Evolutionary conservation across 2,329 filamentous ascomycete genomes (phyloP), one percentile per base, ranked within the genome.

Genomic region (Erysiphe pulchra): DNA sequence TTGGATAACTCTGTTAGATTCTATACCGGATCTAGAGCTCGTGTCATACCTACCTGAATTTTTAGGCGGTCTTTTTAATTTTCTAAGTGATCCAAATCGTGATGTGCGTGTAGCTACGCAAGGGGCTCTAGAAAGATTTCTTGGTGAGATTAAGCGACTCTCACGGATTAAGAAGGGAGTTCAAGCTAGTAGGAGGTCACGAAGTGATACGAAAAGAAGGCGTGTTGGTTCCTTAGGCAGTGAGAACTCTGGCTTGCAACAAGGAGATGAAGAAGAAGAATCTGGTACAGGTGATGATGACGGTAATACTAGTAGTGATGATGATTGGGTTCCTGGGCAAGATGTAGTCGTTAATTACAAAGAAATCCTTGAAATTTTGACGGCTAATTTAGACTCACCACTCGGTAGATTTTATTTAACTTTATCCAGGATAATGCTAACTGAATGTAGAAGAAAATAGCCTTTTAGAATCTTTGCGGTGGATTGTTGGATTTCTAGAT

Each of bases 71-170:
- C 64, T 98, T 38, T 75, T 98, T 54, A 87, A 80, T 55, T 98
- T 95, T 54, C 69, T 98, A 11, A 86, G 84, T 50, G 90, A 94
- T 55, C 76, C 80, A 12, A 94, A 94, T 57, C 69, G 75, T 42
- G 90, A 98, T 59, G 90, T 98, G n/a, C 83, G 93, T 55, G 84
- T 87, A 45, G 81, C 84, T 37, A 95, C 90, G 0, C 86, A 93
- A 59, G 74, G 73, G 24, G 82, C 85, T 42, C 65, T 98, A 18
- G 87, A 95, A 59, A 79, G 83, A 51, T 95, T 98, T 54, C 65
- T 98, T 16, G 75, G 71, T 44, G 90, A 98, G 61, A 95, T 98
- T 56, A 92, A 87, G 62, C 80, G 87, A 52, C 95, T 98, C 48
- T 79, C 87, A 13, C 75, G 80, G 13, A 77, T 98, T 48, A 94